A percentile compares a stretch with the other conserved stretches of the same genome.
Evolutionary conservation across 768 basidiomycete genomes (phyloP).

Genomic region (Trametes punicea): DNA sequence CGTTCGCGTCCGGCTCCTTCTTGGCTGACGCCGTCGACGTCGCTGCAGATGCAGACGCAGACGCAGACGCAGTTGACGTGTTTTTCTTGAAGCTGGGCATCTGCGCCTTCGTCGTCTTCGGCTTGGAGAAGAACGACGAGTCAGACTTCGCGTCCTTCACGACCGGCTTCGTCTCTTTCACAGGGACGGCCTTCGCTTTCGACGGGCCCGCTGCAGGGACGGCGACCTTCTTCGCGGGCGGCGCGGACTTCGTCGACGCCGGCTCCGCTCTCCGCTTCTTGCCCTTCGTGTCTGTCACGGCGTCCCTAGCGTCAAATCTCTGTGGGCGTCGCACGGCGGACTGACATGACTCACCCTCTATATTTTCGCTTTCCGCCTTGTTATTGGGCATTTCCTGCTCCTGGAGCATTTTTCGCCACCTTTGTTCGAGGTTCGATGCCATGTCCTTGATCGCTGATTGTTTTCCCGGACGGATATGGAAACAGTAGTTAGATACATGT

Average conservation of each 20-base stretch:
- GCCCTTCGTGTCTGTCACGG: constrained; percentile 45
- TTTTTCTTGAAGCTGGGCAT: constrained; percentile 87
- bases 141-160: constrained; percentile 80
- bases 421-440: constrained; percentile 82
- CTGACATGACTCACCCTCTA: constrained; percentile 75
- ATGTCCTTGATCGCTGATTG: constrained; percentile 87
- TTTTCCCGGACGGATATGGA: constrained; percentile 37
- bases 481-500: constrained; percentile 67
- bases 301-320: constrained; percentile 27
- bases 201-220: constrained; percentile 43
- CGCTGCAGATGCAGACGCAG: not conserved
- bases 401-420: constrained; percentile 70
- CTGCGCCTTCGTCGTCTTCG: constrained; percentile 73
- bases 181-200: constrained; percentile 28
- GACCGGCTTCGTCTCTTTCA: constrained; percentile 48
- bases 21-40: constrained; percentile 35
- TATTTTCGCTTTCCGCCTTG: constrained; percentile 33
- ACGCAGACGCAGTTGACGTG: constrained; percentile 26
- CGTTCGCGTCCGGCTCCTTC: constrained; percentile 53
- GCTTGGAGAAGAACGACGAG: constrained; percentile 85
- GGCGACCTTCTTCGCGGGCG: constrained; percentile 66
- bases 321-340: constrained; percentile 29
- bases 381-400: constrained; percentile 36
- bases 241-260: constrained; percentile 40
- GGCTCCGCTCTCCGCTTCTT: constrained; percentile 79